Conservation (phyloP, 345 rosid genomes). For the Acer saccharum region DNA sequence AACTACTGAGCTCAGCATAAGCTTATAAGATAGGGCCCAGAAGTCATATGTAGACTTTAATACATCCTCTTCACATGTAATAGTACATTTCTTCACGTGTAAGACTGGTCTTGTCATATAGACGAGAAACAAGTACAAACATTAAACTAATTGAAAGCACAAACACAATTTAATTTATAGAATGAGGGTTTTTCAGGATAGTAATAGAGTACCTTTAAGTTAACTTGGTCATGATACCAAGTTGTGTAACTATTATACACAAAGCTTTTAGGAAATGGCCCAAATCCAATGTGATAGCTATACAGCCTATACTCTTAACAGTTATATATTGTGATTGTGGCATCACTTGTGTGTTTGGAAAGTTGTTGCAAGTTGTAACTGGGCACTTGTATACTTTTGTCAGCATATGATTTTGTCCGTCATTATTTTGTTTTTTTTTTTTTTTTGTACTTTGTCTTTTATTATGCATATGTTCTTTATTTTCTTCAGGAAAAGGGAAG, state of each 20-base stretch:
- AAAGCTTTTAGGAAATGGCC: background rate
- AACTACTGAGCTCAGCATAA: background rate
- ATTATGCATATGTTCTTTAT: slow-evolving; percentile 15
- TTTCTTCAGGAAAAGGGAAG: slow-evolving; percentile 58
- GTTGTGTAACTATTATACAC: background rate
- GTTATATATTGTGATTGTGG: background rate
- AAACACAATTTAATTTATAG: background rate
- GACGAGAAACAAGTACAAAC: background rate
- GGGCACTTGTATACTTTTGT: background rate
- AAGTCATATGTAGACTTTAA: background rate
- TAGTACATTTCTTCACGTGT: background rate
- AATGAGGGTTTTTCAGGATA: no score
- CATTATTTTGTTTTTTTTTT: background rate
- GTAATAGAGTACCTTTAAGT: background rate
- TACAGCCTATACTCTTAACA: background rate
- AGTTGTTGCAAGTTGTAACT: background rate
- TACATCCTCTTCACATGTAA: background rate
- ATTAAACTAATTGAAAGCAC: background rate
- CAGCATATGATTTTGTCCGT: background rate
- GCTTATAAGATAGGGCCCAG: background rate
- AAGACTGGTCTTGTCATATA: background rate
- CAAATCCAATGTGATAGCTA: background rate
- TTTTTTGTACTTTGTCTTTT: slow-evolving; percentile 3
- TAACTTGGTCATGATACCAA: background rate
- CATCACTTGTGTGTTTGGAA: background rate